These are phyloP conservation scores for Colletotrichum tamarilloi DNA, from an alignment of 2,329 filamentous ascomycete species.

Conservation along the genomic window DNA sequence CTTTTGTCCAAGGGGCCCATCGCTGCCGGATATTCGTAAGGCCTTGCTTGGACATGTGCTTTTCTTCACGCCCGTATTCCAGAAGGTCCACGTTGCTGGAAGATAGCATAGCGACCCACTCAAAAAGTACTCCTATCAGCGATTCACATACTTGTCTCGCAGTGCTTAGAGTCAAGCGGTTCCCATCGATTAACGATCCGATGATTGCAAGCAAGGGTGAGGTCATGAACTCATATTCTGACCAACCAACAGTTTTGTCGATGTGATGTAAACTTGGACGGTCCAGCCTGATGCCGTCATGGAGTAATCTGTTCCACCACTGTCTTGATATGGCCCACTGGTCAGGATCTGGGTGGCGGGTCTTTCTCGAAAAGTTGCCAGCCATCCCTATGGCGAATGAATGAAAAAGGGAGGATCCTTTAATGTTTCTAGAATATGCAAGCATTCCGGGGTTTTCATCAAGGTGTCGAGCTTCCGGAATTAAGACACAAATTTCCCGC, in stretches of 20 bases:
- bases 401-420: not conserved
- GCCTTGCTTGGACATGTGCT: not conserved
- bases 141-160: not conserved
- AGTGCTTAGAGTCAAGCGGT: accelerated
- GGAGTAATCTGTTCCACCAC: not conserved
- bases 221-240: accelerated
- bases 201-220: not conserved
- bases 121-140: not conserved
- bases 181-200: accelerated
- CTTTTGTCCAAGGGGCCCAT: accelerated
- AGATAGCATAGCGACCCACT: not conserved
- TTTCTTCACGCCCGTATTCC: conserved; percentile 39
- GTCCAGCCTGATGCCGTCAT: not conserved
- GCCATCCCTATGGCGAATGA: not conserved
- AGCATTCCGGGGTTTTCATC: accelerated
- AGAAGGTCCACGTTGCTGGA: conserved; percentile 37
- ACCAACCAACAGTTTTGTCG: not conserved
- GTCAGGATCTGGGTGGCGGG: not conserved
- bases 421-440: not conserved
- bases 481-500: not conserved
- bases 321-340: not conserved
- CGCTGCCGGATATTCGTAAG: accelerated
- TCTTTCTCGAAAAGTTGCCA: not conserved
- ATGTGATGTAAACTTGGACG: not conserved
- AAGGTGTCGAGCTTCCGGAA: not conserved